Evolutionary conservation across 495 filamentous ascomycete species (phyloP).

Genomic region (Talaromyces nanjingensis): DNA sequence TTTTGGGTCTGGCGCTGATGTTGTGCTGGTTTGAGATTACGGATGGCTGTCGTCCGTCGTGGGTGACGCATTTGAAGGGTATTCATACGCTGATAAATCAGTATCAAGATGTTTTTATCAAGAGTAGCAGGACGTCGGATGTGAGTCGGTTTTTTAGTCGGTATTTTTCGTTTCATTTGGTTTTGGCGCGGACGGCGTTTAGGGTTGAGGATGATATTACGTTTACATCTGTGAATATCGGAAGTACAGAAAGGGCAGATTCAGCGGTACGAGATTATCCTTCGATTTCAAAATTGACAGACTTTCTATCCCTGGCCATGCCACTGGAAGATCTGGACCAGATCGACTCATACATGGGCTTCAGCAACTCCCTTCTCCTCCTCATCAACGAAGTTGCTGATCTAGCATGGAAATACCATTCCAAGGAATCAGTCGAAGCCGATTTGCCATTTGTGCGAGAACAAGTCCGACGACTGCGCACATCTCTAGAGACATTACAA

Average conservation of each 20-base stretch:
- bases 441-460: not conserved
- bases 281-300: not conserved
- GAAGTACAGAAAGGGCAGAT: too few species aligned
- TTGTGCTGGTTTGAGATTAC: constrained; percentile 21
- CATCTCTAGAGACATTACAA: constrained; percentile 11
- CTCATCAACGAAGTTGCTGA: constrained; percentile 18
- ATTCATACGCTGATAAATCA: constrained; percentile 16
- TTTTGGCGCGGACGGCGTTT: constrained; percentile 19
- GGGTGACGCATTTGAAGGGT: constrained; percentile 21
- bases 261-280: too few species aligned
- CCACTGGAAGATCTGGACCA: constrained; percentile 12
- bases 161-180: constrained; percentile 21
- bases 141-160: constrained; percentile 19
- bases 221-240: too few species aligned
- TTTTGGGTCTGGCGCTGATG: constrained; percentile 20
- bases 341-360: constrained; percentile 22
- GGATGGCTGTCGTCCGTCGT: constrained; percentile 20
- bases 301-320: constrained; percentile 1
- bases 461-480: constrained; percentile 9
- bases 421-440: not conserved
- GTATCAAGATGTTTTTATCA: constrained; percentile 8
- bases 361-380: constrained; percentile 18
- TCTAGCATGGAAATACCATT: constrained; percentile 13
- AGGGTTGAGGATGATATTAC: constrained; percentile 8
- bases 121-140: constrained; percentile 13